Evolutionary conservation across 768 basidiomycete species (phyloP), one percentile per base, ranked within the genome.

Genomic region (Glaciozyma antarctica): DNA sequence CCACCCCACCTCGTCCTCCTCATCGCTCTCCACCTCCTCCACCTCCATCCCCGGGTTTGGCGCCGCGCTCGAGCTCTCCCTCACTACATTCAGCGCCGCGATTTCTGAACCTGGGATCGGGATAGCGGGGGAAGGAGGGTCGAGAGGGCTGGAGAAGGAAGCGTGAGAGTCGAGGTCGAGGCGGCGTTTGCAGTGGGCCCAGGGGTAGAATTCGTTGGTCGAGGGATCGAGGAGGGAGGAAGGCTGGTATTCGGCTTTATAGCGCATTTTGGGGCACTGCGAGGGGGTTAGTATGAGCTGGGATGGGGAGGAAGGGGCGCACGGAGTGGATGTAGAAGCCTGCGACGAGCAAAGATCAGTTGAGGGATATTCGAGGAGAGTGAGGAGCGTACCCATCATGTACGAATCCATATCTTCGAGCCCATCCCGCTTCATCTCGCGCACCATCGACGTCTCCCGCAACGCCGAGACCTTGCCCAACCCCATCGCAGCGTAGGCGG

Each of bases 201-300:
- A 76, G 13, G 86, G 85, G 74, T 84, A 81, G 86, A 89, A 95
- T 10, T 80, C 79, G 72, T 87, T 87, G 0, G 84, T 85, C 75
- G 86, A 89, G 88, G 70, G 66, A 32, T 70, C 69, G 26, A 70
- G 69, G 3, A 70, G 69, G 63, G 48, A 67, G 2, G 65, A 67
- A 0, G 94, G 94, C 0, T 80, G 75, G 71, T 93, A 99, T 62
- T 95, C 91, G 34, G 86, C 92, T 73, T 99, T 99, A 77, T 99
- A 98, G 62, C 81, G 81, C 95, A 98, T 98, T 77, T 99, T 99
- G 58, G 79, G 83, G 74, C 93, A 97, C 38, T 41, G 38, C 38
- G 38, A 41, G 13, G 38, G 38, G 38, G 38, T 41, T 41, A 41
- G 38, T 41, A 12, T 5, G 38, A 13, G 38, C 12, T 41, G 38